A percentile compares a stretch with the other conserved stretches of the same genome.
These are phyloP conservation scores for Cylindrotheca closterium DNA, from an alignment of 108 stramenopile species.

Conservation along the genomic window DNA sequence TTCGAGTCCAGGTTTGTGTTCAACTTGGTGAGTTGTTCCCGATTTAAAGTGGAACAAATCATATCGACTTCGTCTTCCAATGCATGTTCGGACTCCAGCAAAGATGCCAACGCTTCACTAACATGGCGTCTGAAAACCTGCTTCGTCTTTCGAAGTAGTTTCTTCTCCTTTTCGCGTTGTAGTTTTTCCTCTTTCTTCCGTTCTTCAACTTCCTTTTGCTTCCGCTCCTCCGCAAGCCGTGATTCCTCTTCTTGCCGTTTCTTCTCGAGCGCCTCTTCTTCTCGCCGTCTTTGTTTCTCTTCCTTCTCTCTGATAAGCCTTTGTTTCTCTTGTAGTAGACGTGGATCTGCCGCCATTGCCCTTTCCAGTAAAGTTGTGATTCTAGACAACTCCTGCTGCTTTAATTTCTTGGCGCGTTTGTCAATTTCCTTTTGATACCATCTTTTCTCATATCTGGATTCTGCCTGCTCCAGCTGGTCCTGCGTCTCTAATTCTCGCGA, in stretches of 20 bases:
- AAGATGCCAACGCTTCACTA: slow-evolving; percentile 46
- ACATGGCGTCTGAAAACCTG: slow-evolving; percentile 58
- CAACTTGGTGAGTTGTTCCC: slow-evolving; percentile 16
- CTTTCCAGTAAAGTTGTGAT: slow-evolving; percentile 90
- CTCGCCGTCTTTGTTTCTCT: slow-evolving; percentile 42
- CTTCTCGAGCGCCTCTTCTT: slow-evolving; percentile 54
- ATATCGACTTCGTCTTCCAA: slow-evolving; percentile 36
- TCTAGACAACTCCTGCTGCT: slow-evolving; percentile 91
- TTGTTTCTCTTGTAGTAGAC: slow-evolving; percentile 72
- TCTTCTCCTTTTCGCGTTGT: slow-evolving; percentile 77
- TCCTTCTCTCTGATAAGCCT: slow-evolving; percentile 54
- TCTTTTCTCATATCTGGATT: slow-evolving; percentile 92
- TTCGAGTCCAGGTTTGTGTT: slow-evolving; percentile 13
- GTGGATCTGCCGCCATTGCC: slow-evolving; percentile 92
- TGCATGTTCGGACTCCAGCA: slow-evolving; percentile 38
- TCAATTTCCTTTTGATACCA: slow-evolving; percentile 99
- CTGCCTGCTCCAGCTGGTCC: slow-evolving; percentile 79
- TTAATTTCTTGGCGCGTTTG: slow-evolving; percentile 84
- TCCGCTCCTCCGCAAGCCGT: slow-evolving; percentile 34
- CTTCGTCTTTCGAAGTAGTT: slow-evolving; percentile 74
- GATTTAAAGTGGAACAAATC: slow-evolving; percentile 25
- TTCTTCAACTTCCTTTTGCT: slow-evolving; percentile 54
- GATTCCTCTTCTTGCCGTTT: slow-evolving; percentile 44
- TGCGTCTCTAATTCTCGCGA: slow-evolving; percentile 77
- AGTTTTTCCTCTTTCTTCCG: slow-evolving; percentile 45